Conservation (phyloP, 129 eudicot genomes). For the Saposhnikovia divaricata region DNA sequence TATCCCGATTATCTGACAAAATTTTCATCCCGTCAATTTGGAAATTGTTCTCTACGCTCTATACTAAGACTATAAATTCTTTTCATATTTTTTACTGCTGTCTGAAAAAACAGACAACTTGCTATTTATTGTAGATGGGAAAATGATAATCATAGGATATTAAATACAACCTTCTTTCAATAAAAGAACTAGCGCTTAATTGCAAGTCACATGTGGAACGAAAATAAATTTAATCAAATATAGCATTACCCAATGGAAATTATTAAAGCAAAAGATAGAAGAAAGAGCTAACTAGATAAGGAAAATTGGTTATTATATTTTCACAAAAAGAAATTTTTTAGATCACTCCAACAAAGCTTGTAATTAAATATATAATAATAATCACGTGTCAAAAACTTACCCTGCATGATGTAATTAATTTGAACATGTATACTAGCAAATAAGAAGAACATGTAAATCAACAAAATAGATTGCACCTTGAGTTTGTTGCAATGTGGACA, state of each 20-base stretch:
- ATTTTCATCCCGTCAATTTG: not conserved
- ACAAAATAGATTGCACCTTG: constrained; percentile 30
- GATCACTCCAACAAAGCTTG: not conserved
- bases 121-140: not conserved
- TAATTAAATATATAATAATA: not conserved
- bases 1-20: not conserved
- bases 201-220: not conserved
- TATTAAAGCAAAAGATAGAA: not conserved
- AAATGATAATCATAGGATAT: not conserved
- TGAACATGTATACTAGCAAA: not conserved
- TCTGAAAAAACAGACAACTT: not conserved
- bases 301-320: not conserved
- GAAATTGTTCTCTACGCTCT: not conserved
- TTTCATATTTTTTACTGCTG: not conserved
- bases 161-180: not conserved
- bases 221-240: not conserved
- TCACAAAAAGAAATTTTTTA: not conserved
- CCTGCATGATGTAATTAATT: not conserved
- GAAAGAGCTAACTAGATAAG: not conserved
- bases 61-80: not conserved
- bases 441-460: not conserved
- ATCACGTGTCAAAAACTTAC: not conserved
- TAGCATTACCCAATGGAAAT: not conserved
- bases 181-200: not conserved
- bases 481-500: constrained; percentile 21